Base-by-base conservation (phyloP, 2,329 filamentous ascomycete species). In the Drechmeria coniospora region DNA sequence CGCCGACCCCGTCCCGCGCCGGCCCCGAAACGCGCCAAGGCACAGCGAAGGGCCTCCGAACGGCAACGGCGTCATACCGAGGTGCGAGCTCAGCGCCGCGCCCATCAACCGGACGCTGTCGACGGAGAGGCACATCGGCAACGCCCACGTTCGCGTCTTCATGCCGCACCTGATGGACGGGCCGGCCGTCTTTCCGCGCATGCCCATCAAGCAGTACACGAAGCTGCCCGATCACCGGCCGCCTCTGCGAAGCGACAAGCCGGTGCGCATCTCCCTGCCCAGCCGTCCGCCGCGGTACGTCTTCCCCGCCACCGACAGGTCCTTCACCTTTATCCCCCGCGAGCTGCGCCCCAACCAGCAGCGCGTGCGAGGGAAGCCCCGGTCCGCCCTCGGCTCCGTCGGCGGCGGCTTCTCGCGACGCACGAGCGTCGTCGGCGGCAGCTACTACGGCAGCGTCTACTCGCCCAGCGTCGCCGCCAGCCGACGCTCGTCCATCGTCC, bases 321-420 rank as follows among this genome's bases (percentile, higher is more conserved):
- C 90, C 0, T 98, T 98, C 52, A 92, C 94, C 43, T 98, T 98
- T 56, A 98, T 98, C 34, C 90, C 90, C 9, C 71, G 90, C 39
- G 87, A 87, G 8, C 68, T 94, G 59, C 74, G 90, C 40, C 90
- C 90, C 10, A 94, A 93, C 49, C 84, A 92, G 50, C 82, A 92
- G 57, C 80, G 92, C 30, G 45, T 46, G 32, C 47, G 51, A 26
- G 79, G 78, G 34, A 78, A 81, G 45, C 74, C 81, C 21, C 68
- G 76, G 32, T 79, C 81, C 32, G 72, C 73, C 11, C 68, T 79
- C 54, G 76, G 63, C 38, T 76, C 62, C 38, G 82, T 61, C 43
- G 58, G 79, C 30, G 69, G 70, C 5, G 68, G 69, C 8, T 74
- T 67, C 40, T 83, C 79, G 6, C 79, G 82, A 44, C 72, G 80